Base-by-base conservation (phyloP, 192 early-diverging fungal species). In the Podila horticola region DNA sequence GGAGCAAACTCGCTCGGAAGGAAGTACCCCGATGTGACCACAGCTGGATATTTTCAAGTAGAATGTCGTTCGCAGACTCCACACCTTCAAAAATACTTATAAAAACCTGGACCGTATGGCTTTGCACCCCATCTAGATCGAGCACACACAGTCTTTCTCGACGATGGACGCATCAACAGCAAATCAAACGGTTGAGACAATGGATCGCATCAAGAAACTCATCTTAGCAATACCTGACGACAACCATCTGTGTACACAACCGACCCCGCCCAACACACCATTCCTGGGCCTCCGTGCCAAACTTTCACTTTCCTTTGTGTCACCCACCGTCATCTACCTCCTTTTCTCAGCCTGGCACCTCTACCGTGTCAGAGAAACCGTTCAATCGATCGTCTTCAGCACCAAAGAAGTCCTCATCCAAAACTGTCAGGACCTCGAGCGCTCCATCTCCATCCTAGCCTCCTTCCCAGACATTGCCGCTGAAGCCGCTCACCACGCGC, bases 261-360 rank as follows among this genome's bases (percentile, higher is more conserved):
- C 48, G 33, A n/a, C 60, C 41, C 20, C 28, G 17, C 7, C 4
- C 24, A n/a, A 26, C 52, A 45, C 41, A 17, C 75, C 68, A 10
- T 72, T 69, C 26, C 57, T 58, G 0, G 69, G 76, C 9, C 66
- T 72, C 10, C 19, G 38, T 1, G 76, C 76, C n/a, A 72, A 72
- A 51, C 69, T 79, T 28, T 79, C 76, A 3, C 76, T 67, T 13
- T 65, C 76, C 33, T 68, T 79, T 31, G 66, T 60, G 0, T 64
- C 76, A 5, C 62, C 67, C 45, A 58, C 66, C 1, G 66, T 79
- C 15, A 41, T 79, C 0, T 79, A 67, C 52, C 52, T 79, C 2
- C 49, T 72, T 52, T 33, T 68, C 8, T 79, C 76, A 22, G 66
- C 76, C 3, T 72, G 65, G 15, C 76, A 52, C 31, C 66, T 79